Base-by-base conservation (phyloP, 2,329 filamentous ascomycete species). In the Phaeosphaeria sp. region DNA sequence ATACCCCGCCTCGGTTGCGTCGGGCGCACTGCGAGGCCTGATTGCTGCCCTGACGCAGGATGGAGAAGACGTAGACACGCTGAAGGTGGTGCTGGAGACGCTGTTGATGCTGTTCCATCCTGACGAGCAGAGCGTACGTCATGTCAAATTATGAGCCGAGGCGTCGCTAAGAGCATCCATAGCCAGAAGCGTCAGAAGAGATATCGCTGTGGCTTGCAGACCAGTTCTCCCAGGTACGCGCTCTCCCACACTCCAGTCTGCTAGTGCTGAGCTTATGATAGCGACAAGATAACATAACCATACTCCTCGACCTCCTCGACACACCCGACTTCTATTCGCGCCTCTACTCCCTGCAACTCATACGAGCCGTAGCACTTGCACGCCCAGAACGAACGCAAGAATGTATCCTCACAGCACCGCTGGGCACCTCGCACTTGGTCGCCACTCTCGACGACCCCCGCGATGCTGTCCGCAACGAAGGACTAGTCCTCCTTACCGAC, bases 161-260 rank as follows among this genome's bases (percentile, higher is more conserved):
- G 13, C 20, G 27, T 39, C 43, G 46, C 52, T 62, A 47, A 53
- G 39, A 27, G 50, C n/a, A 15, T 44, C 21, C 62, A 83, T 73
- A 96, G 92, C 83, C 92, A 30, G 94, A 98, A 84, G 92, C 94
- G 53, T 97, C 94, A 15, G 94, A 98, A 64, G 95, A 99, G 78
- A 96, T 99, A 68, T 90, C 90, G 18, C 82, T 98, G 25, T 99
- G 95, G 93, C 84, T 99, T 58, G 95, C 95, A 53, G 95, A 99
- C 79, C 94, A 98, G 78, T 99, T 99, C 76, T 97, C 95, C 33
- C 93, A 97, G 83, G 87, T 89, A 82, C 64, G 79, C 72, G 43
- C 55, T 46, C 50, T 25, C 13, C 39, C 27, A 30, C n/a, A 52
- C 6, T 56, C 50, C 39, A 55, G 46, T 62, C 30, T 61, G 62